Evolutionary conservation across 2,329 filamentous ascomycete species (phyloP).

Genomic region (Dichotomopilus funicola): DNA sequence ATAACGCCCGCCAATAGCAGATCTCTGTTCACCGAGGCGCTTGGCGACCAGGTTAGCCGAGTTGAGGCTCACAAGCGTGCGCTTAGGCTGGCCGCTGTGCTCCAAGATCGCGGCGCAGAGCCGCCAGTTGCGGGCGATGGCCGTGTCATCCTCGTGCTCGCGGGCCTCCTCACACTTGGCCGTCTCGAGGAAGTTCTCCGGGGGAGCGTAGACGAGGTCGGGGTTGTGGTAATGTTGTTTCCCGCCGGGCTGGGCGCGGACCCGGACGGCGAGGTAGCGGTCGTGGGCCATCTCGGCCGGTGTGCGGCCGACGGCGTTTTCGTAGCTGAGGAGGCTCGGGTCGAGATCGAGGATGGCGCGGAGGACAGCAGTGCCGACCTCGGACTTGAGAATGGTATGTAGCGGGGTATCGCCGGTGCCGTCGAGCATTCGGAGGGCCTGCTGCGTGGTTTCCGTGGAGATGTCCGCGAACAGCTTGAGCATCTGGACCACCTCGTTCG

Average conservation of each 20-base stretch:
- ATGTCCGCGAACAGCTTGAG: slow-evolving; percentile 43
- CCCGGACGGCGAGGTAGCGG: slow-evolving; percentile 33
- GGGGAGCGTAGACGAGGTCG: not conserved
- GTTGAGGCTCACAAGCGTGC: slow-evolving; percentile 47
- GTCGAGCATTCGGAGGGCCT: slow-evolving; percentile 53
- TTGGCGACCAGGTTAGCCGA: slow-evolving; percentile 42
- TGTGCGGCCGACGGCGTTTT: slow-evolving; percentile 71
- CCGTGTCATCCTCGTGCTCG: slow-evolving; percentile 11
- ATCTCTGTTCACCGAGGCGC: slow-evolving; percentile 22
- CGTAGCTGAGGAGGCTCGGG: slow-evolving; percentile 57
- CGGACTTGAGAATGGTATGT: slow-evolving; percentile 46
- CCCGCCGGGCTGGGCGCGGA: not conserved
- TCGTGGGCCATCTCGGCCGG: slow-evolving; percentile 62
- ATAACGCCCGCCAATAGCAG: not conserved
- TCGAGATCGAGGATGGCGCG: slow-evolving; percentile 47
- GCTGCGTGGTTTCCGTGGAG: slow-evolving; percentile 44
- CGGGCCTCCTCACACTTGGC: slow-evolving; percentile 17
- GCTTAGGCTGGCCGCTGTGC: slow-evolving; percentile 24
- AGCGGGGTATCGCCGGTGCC: slow-evolving; percentile 59
- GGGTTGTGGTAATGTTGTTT: not conserved
- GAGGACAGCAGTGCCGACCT: slow-evolving; percentile 31
- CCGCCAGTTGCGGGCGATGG: slow-evolving; percentile 14
- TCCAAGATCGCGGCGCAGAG: slow-evolving; percentile 22
- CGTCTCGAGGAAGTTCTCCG: slow-evolving; percentile 14
- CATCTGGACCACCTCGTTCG: slow-evolving; percentile 34